Percentiles rank a stretch among this genome's conserved stretches.
Conservation (phyloP, 768 basidiomycete species). For the Clitopilus hobsonii region DNA sequence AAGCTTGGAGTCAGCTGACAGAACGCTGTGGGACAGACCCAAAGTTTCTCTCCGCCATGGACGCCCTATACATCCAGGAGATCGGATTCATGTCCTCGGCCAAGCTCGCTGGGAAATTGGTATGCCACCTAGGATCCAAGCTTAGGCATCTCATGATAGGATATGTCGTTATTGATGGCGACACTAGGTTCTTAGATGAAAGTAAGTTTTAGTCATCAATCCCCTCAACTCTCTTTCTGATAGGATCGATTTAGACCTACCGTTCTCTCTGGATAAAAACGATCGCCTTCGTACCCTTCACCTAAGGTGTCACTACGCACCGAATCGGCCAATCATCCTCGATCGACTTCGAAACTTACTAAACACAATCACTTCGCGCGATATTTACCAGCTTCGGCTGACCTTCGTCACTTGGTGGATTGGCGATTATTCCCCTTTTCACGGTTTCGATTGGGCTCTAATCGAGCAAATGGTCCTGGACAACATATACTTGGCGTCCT, state of each 20-base stretch:
- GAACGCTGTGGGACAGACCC: background rate
- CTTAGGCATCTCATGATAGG: background rate
- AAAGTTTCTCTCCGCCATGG: background rate
- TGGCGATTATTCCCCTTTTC: background rate
- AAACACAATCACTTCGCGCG: background rate
- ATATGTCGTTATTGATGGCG: background rate
- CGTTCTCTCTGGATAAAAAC: background rate
- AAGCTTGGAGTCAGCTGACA: background rate
- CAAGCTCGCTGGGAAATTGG: background rate
- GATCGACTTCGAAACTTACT: background rate
- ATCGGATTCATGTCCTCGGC: background rate
- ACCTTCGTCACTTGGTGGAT: background rate
- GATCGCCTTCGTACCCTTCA: background rate
- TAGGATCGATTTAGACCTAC: background rate
- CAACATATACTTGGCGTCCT: background rate
- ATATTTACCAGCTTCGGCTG: background rate
- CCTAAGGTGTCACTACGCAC: background rate
- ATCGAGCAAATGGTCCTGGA: background rate
- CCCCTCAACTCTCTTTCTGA: background rate
- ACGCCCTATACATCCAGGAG: background rate
- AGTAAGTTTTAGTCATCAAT: background rate
- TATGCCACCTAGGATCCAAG: background rate
- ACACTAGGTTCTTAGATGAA: background rate
- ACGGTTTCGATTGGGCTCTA: background rate
- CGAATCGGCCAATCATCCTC: background rate